phyloP scores from a whole-genome alignment of 805 yeast species.

The Candida sonorensis region DNA sequence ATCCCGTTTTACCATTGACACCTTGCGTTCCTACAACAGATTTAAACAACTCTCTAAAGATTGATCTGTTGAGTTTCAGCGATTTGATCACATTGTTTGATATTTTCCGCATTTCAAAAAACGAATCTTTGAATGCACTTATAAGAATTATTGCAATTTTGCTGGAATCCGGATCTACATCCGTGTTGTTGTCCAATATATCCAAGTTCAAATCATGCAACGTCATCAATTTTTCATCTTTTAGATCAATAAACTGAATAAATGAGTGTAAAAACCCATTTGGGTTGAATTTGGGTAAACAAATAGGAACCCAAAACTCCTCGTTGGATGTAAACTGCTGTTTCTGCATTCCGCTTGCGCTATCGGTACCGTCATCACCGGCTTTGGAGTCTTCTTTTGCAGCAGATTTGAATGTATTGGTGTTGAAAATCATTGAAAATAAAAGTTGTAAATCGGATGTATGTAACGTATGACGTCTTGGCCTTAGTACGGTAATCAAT shows the following conservation, averaged over 20 bases:
- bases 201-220: constrained; percentile 22
- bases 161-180: constrained; percentile 15
- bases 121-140: constrained; percentile 70
- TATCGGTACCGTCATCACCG: constrained; percentile 1
- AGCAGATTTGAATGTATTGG: constrained; percentile 36
- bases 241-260: constrained; percentile 50
- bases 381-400: constrained; percentile 21
- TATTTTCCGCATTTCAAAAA: constrained; percentile 63
- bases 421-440: constrained; percentile 61
- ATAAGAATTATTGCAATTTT: constrained; percentile 39
- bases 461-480: constrained; percentile 68
- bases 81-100: constrained; percentile 44
- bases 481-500: constrained; percentile 65
- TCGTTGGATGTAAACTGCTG: constrained; percentile 34
- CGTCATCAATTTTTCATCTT: constrained; percentile 25
- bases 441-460: constrained; percentile 77
- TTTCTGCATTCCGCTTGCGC: constrained; percentile 11
- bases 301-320: constrained; percentile 90
- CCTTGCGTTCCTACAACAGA: constrained; percentile 25
- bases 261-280: constrained; percentile 84
- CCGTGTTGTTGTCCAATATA: constrained; percentile 6
- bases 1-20: constrained; percentile 20
- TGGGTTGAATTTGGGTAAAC: constrained; percentile 84
- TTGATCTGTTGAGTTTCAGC: constrained; percentile 31
- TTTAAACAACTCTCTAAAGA: constrained; percentile 22